These are phyloP conservation scores for Berberis thunbergii DNA, from an alignment of 164 flowering plant species.

Conservation along the genomic window DNA sequence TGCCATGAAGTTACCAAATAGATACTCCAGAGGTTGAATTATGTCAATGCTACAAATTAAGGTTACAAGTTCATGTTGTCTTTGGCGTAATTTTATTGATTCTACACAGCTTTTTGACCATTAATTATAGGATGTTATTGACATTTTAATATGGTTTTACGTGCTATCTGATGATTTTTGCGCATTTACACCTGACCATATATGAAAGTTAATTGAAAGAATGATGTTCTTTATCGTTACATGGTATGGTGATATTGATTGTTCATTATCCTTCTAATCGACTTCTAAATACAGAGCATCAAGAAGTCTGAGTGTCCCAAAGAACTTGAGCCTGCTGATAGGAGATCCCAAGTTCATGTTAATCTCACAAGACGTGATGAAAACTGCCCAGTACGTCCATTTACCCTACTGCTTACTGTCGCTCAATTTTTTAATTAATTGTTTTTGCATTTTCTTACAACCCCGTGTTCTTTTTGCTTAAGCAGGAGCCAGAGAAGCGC, in stretches of 20 bases:
- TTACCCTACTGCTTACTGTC: not conserved
- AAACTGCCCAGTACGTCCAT: constrained; percentile 36
- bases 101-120: no score
- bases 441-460: not conserved
- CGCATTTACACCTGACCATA: no score
- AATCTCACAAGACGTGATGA: constrained; percentile 56
- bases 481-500: constrained; percentile 58
- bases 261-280: not conserved
- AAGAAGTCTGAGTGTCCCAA: constrained; percentile 65
- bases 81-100: no score
- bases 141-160: no score
- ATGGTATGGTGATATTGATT: no score
- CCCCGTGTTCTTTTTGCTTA: not conserved
- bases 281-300: constrained; percentile 57
- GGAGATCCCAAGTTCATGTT: constrained; percentile 46
- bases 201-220: not conserved
- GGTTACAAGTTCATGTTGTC: no score
- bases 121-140: no score
- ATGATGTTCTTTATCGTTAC: not conserved
- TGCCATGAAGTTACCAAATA: no score
- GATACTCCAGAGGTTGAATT: no score
- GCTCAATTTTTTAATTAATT: not conserved
- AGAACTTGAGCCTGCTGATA: constrained; percentile 66
- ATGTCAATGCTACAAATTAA: no score
- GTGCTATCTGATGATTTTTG: no score